phyloP scores from a whole-genome alignment of 106 monocot genomes.

The Acanthochlamys bracteata region DNA sequence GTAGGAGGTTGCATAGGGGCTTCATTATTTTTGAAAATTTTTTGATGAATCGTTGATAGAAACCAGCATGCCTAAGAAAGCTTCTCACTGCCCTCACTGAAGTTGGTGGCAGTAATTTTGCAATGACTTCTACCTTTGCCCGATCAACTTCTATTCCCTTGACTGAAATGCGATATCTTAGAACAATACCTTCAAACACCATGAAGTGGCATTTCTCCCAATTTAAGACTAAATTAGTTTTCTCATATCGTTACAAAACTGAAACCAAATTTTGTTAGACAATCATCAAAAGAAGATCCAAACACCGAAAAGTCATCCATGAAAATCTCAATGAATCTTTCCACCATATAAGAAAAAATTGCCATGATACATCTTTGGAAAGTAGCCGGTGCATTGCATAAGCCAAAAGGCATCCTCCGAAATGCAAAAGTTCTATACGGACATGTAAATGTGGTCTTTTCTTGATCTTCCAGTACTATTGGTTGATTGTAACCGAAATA shows the following conservation, averaged over 20 bases:
- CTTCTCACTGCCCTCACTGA: background rate
- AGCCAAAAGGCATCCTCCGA: conserved; percentile 1
- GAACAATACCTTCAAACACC: conserved; percentile 1
- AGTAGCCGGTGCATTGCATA: conserved; percentile 1
- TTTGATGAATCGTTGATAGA: conserved; percentile 3
- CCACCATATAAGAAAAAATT: conserved; percentile 1
- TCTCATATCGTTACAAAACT: background rate
- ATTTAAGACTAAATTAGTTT: conserved; percentile 1
- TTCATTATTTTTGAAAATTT: background rate
- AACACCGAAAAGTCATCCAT: conserved; percentile 4
- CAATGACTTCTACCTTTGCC: background rate
- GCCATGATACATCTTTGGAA: conserved; percentile 7
- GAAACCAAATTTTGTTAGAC: background rate
- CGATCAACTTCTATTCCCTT: background rate
- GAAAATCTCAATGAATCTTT: background rate
- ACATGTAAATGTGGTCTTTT: conserved; percentile 6
- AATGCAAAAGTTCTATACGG: background rate
- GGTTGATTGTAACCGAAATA: background rate
- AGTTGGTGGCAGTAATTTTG: background rate
- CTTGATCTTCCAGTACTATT: background rate
- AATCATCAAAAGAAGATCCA: background rate
- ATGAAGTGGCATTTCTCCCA: conserved; percentile 4
- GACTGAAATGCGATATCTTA: background rate
- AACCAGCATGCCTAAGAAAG: background rate
- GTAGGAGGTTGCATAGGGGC: background rate